A percentile compares a stretch with the other conserved stretches of the same genome.
phyloP scores from a whole-genome alignment of 1,284 basidiomycete genomes.

The Taiwanofungus camphoratus region DNA sequence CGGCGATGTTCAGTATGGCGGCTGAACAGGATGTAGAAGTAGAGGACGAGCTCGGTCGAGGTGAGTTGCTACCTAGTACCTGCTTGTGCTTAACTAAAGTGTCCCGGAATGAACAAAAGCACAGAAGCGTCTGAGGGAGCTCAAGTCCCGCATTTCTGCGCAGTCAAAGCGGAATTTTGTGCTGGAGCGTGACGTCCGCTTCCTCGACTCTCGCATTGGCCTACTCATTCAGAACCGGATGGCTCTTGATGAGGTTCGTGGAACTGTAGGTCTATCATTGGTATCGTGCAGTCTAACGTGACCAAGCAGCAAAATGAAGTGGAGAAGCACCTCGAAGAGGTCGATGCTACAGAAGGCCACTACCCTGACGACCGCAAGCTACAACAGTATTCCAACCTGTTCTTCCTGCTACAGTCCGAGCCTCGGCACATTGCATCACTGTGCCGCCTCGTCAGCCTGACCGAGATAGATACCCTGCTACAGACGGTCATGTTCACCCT shows the following conservation, averaged over 20 bases:
- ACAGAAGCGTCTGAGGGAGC: conserved; percentile 91
- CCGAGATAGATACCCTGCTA: conserved; percentile 96
- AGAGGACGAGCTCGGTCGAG: conserved; percentile 94
- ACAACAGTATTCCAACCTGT: conserved; percentile 96
- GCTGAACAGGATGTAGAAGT: conserved; percentile 99
- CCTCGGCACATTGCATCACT: conserved; percentile 95
- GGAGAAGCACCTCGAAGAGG: conserved; percentile 90
- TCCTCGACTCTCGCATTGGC: conserved; percentile 96
- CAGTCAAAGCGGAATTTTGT: conserved; percentile 99
- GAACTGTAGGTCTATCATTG: no score
- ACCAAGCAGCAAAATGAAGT: conserved; percentile 80
- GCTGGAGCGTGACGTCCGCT: conserved; percentile 95
- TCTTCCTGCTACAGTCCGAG: conserved; percentile 97
- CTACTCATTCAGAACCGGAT: conserved; percentile 97
- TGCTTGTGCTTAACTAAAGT: background rate
- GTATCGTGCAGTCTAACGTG: conserved; percentile 8
- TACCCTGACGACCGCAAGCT: conserved; percentile 91
- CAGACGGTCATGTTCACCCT: conserved; percentile 99
- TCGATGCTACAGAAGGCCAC: conserved; percentile 83
- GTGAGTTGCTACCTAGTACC: conserved; percentile 37
- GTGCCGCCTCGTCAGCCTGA: conserved; percentile 90
- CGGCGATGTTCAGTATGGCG: conserved; percentile 94
- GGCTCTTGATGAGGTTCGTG: conserved; percentile 87
- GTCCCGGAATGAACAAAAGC: conserved; percentile 54
- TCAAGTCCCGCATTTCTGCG: conserved; percentile 96